These are phyloP conservation scores for Tolypocladium album DNA, from an alignment of 2,329 filamentous ascomycete genomes.

Conservation along the genomic window DNA sequence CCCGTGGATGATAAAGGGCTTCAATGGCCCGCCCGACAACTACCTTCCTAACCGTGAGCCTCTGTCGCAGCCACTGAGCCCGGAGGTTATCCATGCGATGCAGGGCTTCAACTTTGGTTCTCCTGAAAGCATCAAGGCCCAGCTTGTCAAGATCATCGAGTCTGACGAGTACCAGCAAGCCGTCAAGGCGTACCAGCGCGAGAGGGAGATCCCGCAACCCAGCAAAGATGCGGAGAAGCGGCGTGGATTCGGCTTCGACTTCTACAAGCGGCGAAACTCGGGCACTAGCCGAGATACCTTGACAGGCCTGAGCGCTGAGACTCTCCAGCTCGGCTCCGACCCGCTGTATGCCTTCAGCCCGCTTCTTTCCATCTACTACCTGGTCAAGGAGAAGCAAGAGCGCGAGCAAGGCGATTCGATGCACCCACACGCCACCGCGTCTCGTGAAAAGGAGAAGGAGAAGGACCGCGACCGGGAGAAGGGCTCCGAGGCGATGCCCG, in stretches of 20 bases:
- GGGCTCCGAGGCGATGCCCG: slow-evolving; percentile 47
- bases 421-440: slow-evolving; percentile 34
- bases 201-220: slow-evolving; percentile 47
- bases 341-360: slow-evolving; percentile 91
- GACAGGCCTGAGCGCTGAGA: slow-evolving; percentile 73
- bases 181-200: slow-evolving; percentile 58
- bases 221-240: slow-evolving; percentile 66
- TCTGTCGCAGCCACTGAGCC: slow-evolving; percentile 72
- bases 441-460: slow-evolving; percentile 19
- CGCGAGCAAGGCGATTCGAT: slow-evolving; percentile 45
- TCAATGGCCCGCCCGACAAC: slow-evolving; percentile 77
- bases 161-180: slow-evolving; percentile 90
- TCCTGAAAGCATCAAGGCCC: slow-evolving; percentile 68
- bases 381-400: slow-evolving; percentile 90
- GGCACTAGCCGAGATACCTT: slow-evolving; percentile 82
- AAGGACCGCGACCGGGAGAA: slow-evolving; percentile 19
- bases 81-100: slow-evolving; percentile 82
- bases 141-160: slow-evolving; percentile 77
- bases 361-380: slow-evolving; percentile 85
- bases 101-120: slow-evolving; percentile 95
- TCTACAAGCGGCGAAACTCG: slow-evolving; percentile 91
- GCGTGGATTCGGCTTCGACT: slow-evolving; percentile 83
- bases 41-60: slow-evolving; percentile 76
- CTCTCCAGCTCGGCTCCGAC: slow-evolving; percentile 70
- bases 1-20: slow-evolving; percentile 93